A percentile compares a stretch with the other conserved stretches of the same genome.
These are phyloP conservation scores for Diaporthe ilicicola DNA, from an alignment of 2,329 filamentous ascomycete species.

Conservation along the genomic window DNA sequence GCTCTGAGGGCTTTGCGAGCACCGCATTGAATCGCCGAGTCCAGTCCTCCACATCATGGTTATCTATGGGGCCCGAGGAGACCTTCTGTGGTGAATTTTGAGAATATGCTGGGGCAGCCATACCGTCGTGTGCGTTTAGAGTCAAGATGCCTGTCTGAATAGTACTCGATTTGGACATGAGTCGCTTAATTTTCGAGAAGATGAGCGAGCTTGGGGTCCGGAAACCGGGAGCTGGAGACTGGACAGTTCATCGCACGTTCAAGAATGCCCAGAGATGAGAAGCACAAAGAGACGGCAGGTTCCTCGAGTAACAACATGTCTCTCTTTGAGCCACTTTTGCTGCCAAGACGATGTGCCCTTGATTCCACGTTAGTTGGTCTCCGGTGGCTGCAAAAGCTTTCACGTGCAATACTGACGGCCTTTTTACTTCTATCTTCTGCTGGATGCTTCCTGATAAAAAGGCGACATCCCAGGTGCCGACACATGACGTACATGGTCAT, in stretches of 20 bases:
- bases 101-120: conserved; percentile 33
- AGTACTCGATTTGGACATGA: background rate
- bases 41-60: conserved; percentile 55
- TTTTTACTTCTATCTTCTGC: no score
- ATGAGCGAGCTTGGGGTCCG: background rate
- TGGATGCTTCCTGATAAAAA: background rate
- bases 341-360: background rate
- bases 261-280: conserved; percentile 15
- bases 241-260: background rate
- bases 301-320: background rate
- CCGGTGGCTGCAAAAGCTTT: background rate
- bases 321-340: background rate
- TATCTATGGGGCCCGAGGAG: conserved; percentile 48
- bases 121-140: background rate
- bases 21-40: conserved; percentile 53
- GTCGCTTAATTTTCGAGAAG: background rate
- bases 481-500: no score
- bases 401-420: background rate
- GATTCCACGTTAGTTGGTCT: background rate
- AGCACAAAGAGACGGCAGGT: background rate
- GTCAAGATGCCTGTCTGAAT: background rate
- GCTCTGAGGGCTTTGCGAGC: conserved; percentile 51
- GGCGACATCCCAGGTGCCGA: no score
- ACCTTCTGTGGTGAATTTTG: conserved; percentile 29
- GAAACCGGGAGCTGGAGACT: background rate